Base-by-base conservation (phyloP, 768 basidiomycete species). In the Termitomyces sp. region DNA sequence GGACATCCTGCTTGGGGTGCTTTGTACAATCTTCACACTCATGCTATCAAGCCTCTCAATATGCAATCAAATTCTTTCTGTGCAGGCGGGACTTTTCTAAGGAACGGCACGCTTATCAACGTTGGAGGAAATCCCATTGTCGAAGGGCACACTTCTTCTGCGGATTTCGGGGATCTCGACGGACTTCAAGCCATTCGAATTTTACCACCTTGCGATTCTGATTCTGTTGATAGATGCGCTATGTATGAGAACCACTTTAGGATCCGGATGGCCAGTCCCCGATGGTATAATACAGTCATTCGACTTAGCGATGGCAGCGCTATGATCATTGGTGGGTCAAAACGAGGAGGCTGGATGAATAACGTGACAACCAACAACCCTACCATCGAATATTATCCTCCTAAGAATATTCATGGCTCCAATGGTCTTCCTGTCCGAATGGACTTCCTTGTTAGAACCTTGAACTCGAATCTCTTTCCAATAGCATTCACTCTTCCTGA, bases 1-100 rank as follows among this genome's bases (percentile, higher is more conserved):
- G 86, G 86, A 0, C 90, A 90, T 65, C 90, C 90, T 16, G 89
- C 90, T 13, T 93, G 91, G 90, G 88, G 78, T 0, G 86, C 86
- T 8, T 68, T 93, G 20, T 92, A 86, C 69, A 83, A 90, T 67
- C 73, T 93, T 44, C 65, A 80, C 29, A 85, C 84, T 12, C 81
- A 88, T 63, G 76, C 76, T 5, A 72, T 88, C 60, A 81, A 70
- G 43, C 84, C 88, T 57, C 74, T 93, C 29, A 64, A 74, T 39
- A 78, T 92, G 69, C 74, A 82, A 63, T 90, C 90, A 5, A 92
- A 93, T 66, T 92, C 91, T 24, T 93, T 93, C 72, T 93, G 91
- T 66, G 91, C 91, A 9, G 88, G 91, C 32, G 91, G 91, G 12
- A 78, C 84, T 4, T 92, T 91, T 67, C 71, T 92, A 7, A 69